Conservation (phyloP, 169 alveolate genomes). For the Toxoplasma gondii region DNA sequence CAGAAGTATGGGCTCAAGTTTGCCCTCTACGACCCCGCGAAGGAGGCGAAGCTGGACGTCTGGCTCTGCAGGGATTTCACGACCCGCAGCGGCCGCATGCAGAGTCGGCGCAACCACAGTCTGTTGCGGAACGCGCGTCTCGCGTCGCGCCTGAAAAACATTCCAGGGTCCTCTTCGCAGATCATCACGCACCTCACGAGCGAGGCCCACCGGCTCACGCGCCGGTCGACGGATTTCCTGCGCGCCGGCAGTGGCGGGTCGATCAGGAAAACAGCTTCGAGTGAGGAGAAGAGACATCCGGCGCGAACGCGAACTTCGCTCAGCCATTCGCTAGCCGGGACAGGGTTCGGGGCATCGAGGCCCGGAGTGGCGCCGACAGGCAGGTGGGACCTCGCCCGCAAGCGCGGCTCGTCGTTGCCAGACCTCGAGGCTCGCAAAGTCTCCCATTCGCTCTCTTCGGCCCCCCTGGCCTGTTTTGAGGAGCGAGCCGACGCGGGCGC, state of each 20-base stretch:
- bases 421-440: no score
- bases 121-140: neutral
- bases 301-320: no score
- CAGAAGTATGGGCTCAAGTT: constrained; percentile 37
- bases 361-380: no score
- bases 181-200: neutral
- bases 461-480: no score
- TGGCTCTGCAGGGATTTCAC: neutral
- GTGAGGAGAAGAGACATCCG: neutral
- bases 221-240: constrained; percentile 1
- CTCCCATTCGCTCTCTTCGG: no score
- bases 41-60: constrained; percentile 54
- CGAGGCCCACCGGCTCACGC: neutral
- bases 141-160: neutral
- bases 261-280: neutral
- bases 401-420: no score
- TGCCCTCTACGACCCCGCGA: constrained; percentile 53
- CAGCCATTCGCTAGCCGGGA: no score
- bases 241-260: neutral
- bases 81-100: neutral
- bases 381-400: no score
- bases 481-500: no score
- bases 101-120: neutral
- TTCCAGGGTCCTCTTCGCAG: neutral
- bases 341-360: no score